A percentile compares a stretch with the other conserved stretches of the same genome.
phyloP scores from a whole-genome alignment of 2,329 filamentous ascomycete species.

The Aspergillus pseudonomiae region DNA sequence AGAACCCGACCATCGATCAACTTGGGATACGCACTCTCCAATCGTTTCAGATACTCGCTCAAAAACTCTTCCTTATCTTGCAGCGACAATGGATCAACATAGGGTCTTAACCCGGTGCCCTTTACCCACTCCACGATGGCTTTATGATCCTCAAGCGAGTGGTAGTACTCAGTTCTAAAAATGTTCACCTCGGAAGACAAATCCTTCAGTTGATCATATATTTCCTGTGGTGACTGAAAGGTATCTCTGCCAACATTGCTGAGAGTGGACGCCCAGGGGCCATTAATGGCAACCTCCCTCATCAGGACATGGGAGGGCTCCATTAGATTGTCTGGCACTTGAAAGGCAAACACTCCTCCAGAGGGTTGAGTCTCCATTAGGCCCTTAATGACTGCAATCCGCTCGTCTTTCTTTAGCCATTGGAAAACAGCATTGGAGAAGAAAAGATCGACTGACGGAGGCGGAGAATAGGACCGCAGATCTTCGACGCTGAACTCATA shows the following conservation, averaged over 20 bases:
- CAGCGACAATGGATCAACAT: constrained; percentile 51
- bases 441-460: constrained; percentile 46
- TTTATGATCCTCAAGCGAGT: constrained; percentile 52
- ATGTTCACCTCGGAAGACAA: constrained; percentile 51
- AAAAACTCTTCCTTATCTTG: constrained; percentile 51
- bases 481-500: constrained; percentile 54
- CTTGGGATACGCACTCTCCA: constrained; percentile 51
- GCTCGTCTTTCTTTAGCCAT: constrained; percentile 52
- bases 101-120: constrained; percentile 60
- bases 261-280: constrained; percentile 45
- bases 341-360: constrained; percentile 58
- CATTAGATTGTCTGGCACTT: constrained; percentile 56
- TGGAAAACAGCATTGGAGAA: constrained; percentile 64
- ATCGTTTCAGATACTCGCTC: constrained; percentile 48
- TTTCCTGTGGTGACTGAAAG: constrained; percentile 51
- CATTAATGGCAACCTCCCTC: constrained; percentile 45
- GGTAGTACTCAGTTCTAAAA: constrained; percentile 60
- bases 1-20: constrained; percentile 57
- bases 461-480: constrained; percentile 45
- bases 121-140: constrained; percentile 64
- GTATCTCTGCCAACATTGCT: constrained; percentile 46
- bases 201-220: constrained; percentile 55
- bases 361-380: constrained; percentile 46
- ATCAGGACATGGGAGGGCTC: constrained; percentile 57
- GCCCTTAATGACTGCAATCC: constrained; percentile 50